phyloP scores from a whole-genome alignment of 2,329 filamentous ascomycete genomes.

The Cytospora paraplurivora region DNA sequence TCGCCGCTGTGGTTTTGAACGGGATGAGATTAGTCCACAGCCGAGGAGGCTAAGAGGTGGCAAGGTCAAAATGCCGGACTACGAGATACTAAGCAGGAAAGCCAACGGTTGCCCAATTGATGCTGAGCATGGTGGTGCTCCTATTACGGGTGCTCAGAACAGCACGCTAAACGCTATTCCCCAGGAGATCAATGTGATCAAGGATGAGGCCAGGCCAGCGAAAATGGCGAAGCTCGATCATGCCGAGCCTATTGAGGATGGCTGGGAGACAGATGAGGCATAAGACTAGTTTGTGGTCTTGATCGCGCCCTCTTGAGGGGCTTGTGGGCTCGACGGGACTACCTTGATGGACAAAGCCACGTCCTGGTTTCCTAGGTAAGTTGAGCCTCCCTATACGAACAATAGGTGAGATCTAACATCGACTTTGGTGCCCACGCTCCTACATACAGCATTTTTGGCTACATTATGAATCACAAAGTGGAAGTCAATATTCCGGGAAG shows the following conservation, averaged over 20 bases:
- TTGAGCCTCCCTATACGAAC: not conserved
- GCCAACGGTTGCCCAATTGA: slow-evolving; percentile 30
- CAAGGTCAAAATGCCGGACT: slow-evolving; percentile 56
- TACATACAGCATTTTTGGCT: not conserved
- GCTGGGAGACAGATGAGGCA: not conserved
- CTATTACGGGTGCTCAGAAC: no score
- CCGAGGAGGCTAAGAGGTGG: slow-evolving; percentile 56
- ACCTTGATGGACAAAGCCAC: not conserved
- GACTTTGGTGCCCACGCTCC: not conserved
- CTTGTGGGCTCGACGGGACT: not conserved
- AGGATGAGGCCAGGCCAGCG: not conserved
- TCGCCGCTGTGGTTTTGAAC: slow-evolving; percentile 57
- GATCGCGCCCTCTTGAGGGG: not conserved
- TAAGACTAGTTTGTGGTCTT: not conserved
- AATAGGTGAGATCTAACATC: not conserved
- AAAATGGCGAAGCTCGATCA: slow-evolving; percentile 11
- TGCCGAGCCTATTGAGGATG: not conserved
- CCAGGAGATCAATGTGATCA: not conserved
- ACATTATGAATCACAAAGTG: not conserved
- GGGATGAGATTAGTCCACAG: slow-evolving; percentile 57
- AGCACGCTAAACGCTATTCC: not conserved
- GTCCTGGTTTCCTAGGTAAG: not conserved
- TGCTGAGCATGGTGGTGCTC: not conserved
- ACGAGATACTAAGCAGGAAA: slow-evolving; percentile 60
- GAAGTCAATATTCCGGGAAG: not conserved